Base-by-base conservation (phyloP, 495 filamentous ascomycete species). In the Penicillium nucicola region DNA sequence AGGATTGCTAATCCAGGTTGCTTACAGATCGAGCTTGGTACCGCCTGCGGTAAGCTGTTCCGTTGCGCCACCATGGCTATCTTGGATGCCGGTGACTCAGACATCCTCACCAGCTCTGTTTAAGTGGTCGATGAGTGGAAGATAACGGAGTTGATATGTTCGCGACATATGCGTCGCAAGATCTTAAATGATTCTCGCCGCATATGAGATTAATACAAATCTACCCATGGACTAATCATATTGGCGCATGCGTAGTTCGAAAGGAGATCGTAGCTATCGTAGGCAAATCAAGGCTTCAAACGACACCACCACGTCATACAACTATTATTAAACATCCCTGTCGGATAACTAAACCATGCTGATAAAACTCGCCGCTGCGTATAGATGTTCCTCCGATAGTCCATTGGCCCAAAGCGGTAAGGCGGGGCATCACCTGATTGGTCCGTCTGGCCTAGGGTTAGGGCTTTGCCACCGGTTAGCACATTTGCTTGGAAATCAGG, bases 51-150 rank as follows among this genome's bases (percentile, higher is more conserved):
- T 70, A 93, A 92, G 74, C 84, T 95, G 19, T 75, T 69, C 65
- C 67, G 73, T 48, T 95, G 90, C 82, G 87, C 86, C 45, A 95
- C 90, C 67, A 95, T 97, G 89, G 84, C 91, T 52, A 85, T 97
- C 69, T 74, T 97, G 36, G 92, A 97, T 76, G 91, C 90, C 70
- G 92, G 92, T 85, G 93, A 97, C 83, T 92, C 88, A 39, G 92
- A 98, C 77, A 97, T 97, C 73, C 81, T 98, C 61, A 82, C 72
- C 75, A 82, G 86, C 55, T 57, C 61, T 55, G 31, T 28, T 28
- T 28, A 28, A 8, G 7, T 9, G 25, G 25, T 8, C 1, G 6
- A 8, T 28, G 5, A 28, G 25, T 28, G 25, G 25, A 28, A 28
- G 2, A 28, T 5, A 8, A 28, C 1, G 25, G 25, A 9, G 25